Evolutionary conservation across 176 grass and related monocot genomes (phyloP), one percentile per base, ranked within the genome.

Genomic region (Eleusine indica): DNA sequence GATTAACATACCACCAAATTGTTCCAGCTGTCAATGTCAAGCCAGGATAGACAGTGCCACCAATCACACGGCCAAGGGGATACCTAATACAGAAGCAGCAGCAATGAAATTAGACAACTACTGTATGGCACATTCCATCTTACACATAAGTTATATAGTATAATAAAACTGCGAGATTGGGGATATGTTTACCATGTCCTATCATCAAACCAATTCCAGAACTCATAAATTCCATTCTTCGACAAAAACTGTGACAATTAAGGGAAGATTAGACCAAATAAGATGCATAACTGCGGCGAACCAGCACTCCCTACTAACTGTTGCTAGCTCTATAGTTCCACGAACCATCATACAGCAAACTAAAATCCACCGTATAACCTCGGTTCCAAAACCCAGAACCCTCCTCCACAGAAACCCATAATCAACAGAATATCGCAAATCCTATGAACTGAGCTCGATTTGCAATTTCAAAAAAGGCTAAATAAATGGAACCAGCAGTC

Each of bases 181-280:
- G 11, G 10, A 73, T 29, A 70, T 15, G 62, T 75, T 78, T 92
- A 96, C 96, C 96, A 99, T 67, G 97, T 99, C 79, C 97, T 90
- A 71, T 99, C 97, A 78, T 99, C 97, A 89, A 99, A 99, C 97
- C 97, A 99, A 78, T 99, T 99, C 97, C 93, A 99, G 77, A 99
- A 99, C 66, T 99, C 97, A 7, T 96, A 99, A 85, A 99, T 96
- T 81, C 97, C 97, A 86, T 96, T 99, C 93, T 99, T 99, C 47
- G 93, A 91, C 74, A 99, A 78, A 86, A 94, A 99, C 97, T 99
- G 91, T 84, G 89, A 83, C 46, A 79, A 13, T 15, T 49, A 25
- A 77, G 76, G 76, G 4, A 47, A 69, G 92, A n/a, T 86, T 74
- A 86, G 40, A 69, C 12, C 66, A 82, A 15, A 87, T 67, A 38